Percentiles rank a stretch among this genome's conserved stretches.
phyloP scores from a whole-genome alignment of 805 yeast species.

The Starmera dryadoides region DNA sequence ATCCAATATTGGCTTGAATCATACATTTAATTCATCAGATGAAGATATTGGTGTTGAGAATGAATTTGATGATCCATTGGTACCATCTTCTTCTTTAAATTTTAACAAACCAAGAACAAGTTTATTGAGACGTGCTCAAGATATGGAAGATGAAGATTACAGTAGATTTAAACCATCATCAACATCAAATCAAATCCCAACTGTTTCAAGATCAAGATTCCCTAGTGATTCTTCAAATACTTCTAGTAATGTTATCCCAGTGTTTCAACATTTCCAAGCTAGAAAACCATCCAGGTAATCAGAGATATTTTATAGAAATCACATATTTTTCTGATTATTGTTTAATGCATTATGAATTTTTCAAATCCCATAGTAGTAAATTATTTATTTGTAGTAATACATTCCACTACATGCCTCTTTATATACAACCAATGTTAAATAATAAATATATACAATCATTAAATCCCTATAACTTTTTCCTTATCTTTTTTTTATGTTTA shows the following conservation, averaged over 20 bases:
- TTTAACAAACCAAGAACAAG: neutral
- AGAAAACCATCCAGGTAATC: neutral
- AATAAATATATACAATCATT: neutral
- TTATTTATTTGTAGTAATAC: too few species aligned
- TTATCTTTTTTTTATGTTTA: neutral
- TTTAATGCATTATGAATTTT: neutral
- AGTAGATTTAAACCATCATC: neutral
- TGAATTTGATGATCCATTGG: too few species aligned
- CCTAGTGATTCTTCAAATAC: neutral
- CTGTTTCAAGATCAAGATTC: neutral
- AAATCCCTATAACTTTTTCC: neutral
- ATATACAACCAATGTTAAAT: neutral
- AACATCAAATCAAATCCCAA: neutral
- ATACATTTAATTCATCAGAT: too few species aligned
- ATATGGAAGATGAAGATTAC: constrained; percentile 2
- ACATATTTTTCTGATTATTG: too few species aligned
- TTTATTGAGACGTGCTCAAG: constrained; percentile 1
- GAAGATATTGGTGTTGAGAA: neutral
- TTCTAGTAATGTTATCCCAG: neutral
- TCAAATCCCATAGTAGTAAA: too few species aligned
- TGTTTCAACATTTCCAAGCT: neutral
- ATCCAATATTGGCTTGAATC: neutral
- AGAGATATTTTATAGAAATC: too few species aligned
- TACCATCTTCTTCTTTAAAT: too few species aligned
- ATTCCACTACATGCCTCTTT: neutral